A percentile compares a stretch with the other conserved stretches of the same genome.
These are phyloP conservation scores for Suillus brevipes DNA, from an alignment of 768 basidiomycete genomes.

Conservation along the genomic window DNA sequence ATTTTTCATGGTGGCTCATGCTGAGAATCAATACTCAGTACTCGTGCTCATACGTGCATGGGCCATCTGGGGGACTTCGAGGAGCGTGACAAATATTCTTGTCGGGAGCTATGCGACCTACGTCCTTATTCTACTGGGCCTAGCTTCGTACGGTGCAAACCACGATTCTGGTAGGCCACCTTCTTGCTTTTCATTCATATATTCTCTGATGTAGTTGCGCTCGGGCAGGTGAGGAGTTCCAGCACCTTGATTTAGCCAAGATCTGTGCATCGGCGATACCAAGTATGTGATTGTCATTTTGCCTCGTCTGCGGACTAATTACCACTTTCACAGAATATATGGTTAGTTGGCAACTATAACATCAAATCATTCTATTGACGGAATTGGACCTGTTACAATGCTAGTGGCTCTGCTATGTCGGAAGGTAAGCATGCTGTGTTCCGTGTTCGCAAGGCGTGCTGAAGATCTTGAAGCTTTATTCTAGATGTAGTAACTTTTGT, in stretches of 20 bases:
- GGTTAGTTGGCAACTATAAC: background rate
- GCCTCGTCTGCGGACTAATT: background rate
- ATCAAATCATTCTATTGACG: background rate
- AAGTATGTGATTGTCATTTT: slow-evolving; percentile 13
- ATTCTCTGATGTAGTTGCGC: background rate
- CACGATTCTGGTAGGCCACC: background rate
- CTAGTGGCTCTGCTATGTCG: slow-evolving; percentile 12
- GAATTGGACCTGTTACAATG: background rate
- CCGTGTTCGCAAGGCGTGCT: background rate
- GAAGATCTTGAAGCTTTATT: slow-evolving; percentile 11
- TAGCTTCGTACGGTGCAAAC: background rate
- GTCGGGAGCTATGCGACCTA: slow-evolving; percentile 17
- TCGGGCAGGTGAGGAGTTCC: background rate
- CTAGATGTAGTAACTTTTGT: slow-evolving; percentile 18
- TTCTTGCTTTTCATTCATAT: background rate
- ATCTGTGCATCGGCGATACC: slow-evolving; percentile 13
- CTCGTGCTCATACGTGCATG: slow-evolving; percentile 26
- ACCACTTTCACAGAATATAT: background rate
- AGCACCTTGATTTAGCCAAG: slow-evolving; percentile 13
- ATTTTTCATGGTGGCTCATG: background rate
- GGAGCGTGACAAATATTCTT: background rate
- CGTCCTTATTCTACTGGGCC: background rate
- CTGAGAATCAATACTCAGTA: slow-evolving; percentile 12
- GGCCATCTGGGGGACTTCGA: slow-evolving; percentile 22
- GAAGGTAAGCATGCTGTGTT: slow-evolving; percentile 5